phyloP scores from a whole-genome alignment of 1,284 basidiomycete species.

The Hortiboletus rubellus region DNA sequence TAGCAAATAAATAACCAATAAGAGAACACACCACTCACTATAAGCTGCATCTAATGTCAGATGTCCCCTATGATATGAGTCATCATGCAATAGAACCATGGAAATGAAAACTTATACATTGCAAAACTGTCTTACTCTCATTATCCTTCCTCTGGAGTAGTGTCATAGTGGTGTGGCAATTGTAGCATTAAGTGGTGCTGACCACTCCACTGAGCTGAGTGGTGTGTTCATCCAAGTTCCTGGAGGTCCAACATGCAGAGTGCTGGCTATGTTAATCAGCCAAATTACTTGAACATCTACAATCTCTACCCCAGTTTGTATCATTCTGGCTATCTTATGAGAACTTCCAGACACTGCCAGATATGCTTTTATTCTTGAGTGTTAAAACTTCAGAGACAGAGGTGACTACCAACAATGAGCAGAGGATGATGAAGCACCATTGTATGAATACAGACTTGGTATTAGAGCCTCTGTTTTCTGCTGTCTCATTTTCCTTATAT shows the following conservation, averaged over 20 bases:
- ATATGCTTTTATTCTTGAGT: slow-evolving; percentile 50
- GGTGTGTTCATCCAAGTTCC: slow-evolving; percentile 58
- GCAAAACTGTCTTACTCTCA: slow-evolving; percentile 88
- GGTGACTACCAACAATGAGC: slow-evolving; percentile 10
- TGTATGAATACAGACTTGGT: slow-evolving; percentile 73
- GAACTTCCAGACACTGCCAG: slow-evolving; percentile 43
- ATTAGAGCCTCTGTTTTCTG: slow-evolving; percentile 61
- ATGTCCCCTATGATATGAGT: slow-evolving; percentile 14
- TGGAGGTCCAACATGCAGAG: slow-evolving; percentile 46
- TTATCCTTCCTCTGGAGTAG: slow-evolving; percentile 92
- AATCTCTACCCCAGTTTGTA: slow-evolving; percentile 64
- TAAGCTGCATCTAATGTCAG: slow-evolving; percentile 44
- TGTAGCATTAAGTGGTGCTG: no score
- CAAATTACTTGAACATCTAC: slow-evolving; percentile 28
- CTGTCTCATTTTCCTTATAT: slow-evolving; percentile 54
- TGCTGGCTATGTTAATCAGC: slow-evolving; percentile 33
- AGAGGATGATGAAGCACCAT: slow-evolving; percentile 59
- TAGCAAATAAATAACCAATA: slow-evolving; percentile 7
- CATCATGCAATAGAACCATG: background rate
- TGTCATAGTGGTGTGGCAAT: no score
- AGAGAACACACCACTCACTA: slow-evolving; percentile 45
- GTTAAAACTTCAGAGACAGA: slow-evolving; percentile 46
- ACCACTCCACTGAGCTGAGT: no score
- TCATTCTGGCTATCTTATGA: slow-evolving; percentile 65
- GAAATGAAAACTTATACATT: slow-evolving; percentile 65